A percentile compares a stretch with the other conserved stretches of the same genome.
These are phyloP conservation scores for Leccinum subspadiceum DNA, from an alignment of 1,284 basidiomycete species.

Conservation along the genomic window DNA sequence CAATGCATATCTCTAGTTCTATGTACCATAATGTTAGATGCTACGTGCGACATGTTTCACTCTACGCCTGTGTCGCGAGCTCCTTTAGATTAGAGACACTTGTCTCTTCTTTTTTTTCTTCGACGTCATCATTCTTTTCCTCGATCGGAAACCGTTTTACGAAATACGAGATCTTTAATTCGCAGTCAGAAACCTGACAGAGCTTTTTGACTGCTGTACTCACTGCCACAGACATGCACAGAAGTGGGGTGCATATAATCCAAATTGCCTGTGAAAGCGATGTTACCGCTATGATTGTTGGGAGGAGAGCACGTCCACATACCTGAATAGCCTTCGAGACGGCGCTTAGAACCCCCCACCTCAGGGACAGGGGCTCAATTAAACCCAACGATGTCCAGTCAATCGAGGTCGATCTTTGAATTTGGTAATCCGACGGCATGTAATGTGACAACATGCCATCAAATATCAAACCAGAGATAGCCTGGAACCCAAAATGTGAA, in stretches of 20 bases:
- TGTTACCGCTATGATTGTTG: conserved; percentile 12
- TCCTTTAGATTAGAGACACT: conserved; percentile 5
- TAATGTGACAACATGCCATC: conserved; percentile 49
- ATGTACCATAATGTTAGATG: conserved; percentile 19
- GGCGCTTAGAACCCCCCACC: conserved; percentile 41
- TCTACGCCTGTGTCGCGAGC: conserved; percentile 18
- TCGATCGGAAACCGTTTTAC: conserved; percentile 30
- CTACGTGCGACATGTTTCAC: conserved; percentile 1
- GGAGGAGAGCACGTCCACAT: conserved; percentile 14
- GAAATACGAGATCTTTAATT: conserved; percentile 30
- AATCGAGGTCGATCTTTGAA: conserved; percentile 42
- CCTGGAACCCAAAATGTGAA: conserved; percentile 40
- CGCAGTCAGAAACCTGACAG: conserved; percentile 23
- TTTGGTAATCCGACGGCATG: conserved; percentile 47
- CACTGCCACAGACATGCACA: conserved; percentile 54
- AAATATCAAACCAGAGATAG: conserved; percentile 73
- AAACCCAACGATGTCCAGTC: conserved; percentile 51
- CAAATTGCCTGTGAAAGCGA: conserved; percentile 50
- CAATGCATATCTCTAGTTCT: conserved; percentile 10
- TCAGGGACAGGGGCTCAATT: conserved; percentile 43
- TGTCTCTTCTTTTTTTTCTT: conserved; percentile 21
- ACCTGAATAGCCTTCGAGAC: conserved; percentile 58
- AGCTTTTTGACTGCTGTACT: conserved; percentile 13
- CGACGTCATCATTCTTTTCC: conserved; percentile 11
- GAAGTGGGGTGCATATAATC: conserved; percentile 58